A percentile compares a stretch with the other conserved stretches of the same genome.
These are phyloP conservation scores for Quercus alba DNA, from an alignment of 306 rosid species.

Conservation along the genomic window DNA sequence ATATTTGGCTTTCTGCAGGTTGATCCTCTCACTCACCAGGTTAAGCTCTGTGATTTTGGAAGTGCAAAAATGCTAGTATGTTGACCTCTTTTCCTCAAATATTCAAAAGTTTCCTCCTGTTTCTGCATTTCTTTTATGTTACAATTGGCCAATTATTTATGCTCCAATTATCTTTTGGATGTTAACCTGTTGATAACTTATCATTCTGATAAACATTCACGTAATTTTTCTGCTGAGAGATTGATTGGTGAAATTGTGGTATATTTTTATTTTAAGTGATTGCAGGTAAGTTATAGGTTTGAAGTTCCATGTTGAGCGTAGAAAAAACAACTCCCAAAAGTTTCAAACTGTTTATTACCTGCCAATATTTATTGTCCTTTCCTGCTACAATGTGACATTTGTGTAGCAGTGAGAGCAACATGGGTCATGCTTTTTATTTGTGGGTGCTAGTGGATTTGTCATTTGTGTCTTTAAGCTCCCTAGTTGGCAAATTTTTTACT, in stretches of 20 bases:
- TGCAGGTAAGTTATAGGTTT: too few species aligned
- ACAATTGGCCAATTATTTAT: neutral
- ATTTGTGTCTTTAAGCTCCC: neutral
- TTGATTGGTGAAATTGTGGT: too few species aligned
- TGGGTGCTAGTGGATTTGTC: neutral
- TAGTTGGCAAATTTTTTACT: neutral
- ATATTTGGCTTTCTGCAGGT: slow-evolving; percentile 52
- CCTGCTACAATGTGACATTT: too few species aligned
- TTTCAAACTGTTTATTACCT: too few species aligned
- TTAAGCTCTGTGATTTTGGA: slow-evolving; percentile 95
- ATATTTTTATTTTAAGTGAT: too few species aligned
- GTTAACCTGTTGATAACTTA: slow-evolving; percentile 5
- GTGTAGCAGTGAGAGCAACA: too few species aligned
- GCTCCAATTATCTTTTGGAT: neutral
- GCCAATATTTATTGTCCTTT: too few species aligned
- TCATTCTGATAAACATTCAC: neutral
- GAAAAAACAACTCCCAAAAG: too few species aligned
- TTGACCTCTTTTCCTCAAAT: slow-evolving; percentile 26
- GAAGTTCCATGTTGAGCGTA: too few species aligned
- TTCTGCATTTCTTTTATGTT: neutral
- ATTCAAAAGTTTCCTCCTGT: neutral
- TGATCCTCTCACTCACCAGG: slow-evolving; percentile 95
- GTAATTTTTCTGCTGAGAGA: too few species aligned
- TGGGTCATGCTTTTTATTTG: neutral
- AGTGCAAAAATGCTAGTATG: slow-evolving; percentile 95